Conservation (phyloP, 257 asterid species). For the Pogostemon cablin region DNA sequence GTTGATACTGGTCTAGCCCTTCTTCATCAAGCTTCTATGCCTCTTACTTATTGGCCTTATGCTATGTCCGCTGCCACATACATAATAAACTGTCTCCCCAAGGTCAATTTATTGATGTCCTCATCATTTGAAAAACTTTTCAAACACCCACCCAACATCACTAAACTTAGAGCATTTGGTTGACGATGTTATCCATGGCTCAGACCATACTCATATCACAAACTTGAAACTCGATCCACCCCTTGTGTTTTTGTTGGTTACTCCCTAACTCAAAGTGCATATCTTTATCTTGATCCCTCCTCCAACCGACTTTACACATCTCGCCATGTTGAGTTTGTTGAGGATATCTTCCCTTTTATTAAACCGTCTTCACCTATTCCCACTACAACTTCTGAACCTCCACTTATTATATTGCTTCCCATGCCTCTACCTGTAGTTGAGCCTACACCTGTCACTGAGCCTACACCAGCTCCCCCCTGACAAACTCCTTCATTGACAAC, state of each 20-base stretch:
- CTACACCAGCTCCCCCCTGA: background rate
- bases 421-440: background rate
- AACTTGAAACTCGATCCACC: background rate
- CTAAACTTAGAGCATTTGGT: background rate
- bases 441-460: background rate
- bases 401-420: background rate
- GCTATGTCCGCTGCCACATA: background rate
- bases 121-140: background rate
- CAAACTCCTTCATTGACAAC: background rate
- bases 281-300: too few species aligned
- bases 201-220: background rate
- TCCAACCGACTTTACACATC: background rate
- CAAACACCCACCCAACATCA: background rate
- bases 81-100: conserved; percentile 11
- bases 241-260: background rate
- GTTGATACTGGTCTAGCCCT: background rate
- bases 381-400: background rate
- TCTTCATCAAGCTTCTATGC: background rate
- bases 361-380: background rate
- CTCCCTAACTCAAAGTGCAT: background rate
- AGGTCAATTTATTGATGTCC: background rate
- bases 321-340: background rate
- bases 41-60: background rate
- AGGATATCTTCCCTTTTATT: background rate
- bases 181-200: background rate